Base-by-base conservation (phyloP, 495 filamentous ascomycete genomes). In the Eremomyces bilateralis region DNA sequence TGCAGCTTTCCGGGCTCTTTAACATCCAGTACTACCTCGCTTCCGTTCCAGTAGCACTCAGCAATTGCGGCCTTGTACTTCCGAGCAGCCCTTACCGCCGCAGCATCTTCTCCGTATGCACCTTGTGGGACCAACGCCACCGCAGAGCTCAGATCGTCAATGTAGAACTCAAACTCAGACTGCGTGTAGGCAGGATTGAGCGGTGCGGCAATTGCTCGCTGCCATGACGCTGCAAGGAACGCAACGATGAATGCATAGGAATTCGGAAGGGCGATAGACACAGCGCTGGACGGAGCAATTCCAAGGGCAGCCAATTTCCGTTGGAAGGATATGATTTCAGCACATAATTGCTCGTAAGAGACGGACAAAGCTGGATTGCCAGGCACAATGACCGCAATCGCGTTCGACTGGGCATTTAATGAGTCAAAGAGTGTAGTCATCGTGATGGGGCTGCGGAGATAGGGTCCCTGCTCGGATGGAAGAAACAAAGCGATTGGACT, bases 161-260 rank as follows among this genome's bases (percentile, higher is more conserved):
- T 82, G 51, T 83, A 88, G 55, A 88, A 84, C 51, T 85, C 78
- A 48, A 85, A 83, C 51, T 85, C 80, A 19, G 72, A 69, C 46
- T 84, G 75, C 57, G 80, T 83, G 57, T 88, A 85, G 19, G 69
- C 74, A 6, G 24, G 24, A 28, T 43, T 43, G 17, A 88, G 58
- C 2, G 80, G 80, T 3, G 79, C 80, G 15, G 79, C 80, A 42
- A 82, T 76, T 18, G 59, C 73, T 38, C 80, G 67, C 57, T 85
- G 80, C 65, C 69, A 75, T 4, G 76, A 66, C 12, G 69, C 61
- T 12, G 77, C 80, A 16, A 88, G 62, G 57, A 88, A 88, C 1
- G 76, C 67, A 36, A 83, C 67, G 43, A 83, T 70, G 54, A 83
- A 83, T 53, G 80, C 76, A 48, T 77, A 78, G 19, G 73, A 76